Evolutionary conservation across 345 rosid species (phyloP), one percentile per base, ranked within the genome.

Genomic region (Excoecaria cochinchinensis): DNA sequence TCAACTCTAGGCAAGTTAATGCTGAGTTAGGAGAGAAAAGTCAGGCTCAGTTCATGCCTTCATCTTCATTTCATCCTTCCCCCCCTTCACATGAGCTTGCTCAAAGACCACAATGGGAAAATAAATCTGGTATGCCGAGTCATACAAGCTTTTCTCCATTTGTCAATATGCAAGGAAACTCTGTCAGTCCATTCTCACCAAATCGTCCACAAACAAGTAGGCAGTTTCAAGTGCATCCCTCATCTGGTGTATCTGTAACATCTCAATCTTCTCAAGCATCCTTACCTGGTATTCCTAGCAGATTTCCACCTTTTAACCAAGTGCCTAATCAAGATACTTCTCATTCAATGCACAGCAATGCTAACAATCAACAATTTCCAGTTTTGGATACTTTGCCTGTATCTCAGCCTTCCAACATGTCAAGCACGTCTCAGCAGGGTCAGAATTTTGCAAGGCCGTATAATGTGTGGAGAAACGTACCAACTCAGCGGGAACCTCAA

Each of bases 391-490:
- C 86, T 67, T 44, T 44, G 5, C 67, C 85, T 5, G 61, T 63
- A 56, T 74, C 87, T 60, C 87, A 83, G 71, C 80, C 77, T 12
- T 74, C 53, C 17, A 40, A 40, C 48, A 46, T 59, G 39, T 25
- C 82, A 25, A 72, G 78, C 44, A 73, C 73, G 36, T 70, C 87
- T 50, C 81, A 74, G 42, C 81, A 60, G 64, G 76, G 61, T 69
- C 78, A 78, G 11, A 51, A 69, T 71, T 79, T 79, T 21, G 70
- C 72, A 67, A 79, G 69, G 67, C 72, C 73, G 14, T 80, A 70
- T 16, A 76, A 78, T 70, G 71, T 76, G 36, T 80, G 88, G 90
- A 80, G 70, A n/a, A 72, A 61, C 76, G 67, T 71, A n/a, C 79
- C 86, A 21, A 46, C 73, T 67, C 82, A 74, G 78, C 66, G 25